Base-by-base conservation (phyloP, 805 yeast species). In the Crinitomyces ghanaensis region DNA sequence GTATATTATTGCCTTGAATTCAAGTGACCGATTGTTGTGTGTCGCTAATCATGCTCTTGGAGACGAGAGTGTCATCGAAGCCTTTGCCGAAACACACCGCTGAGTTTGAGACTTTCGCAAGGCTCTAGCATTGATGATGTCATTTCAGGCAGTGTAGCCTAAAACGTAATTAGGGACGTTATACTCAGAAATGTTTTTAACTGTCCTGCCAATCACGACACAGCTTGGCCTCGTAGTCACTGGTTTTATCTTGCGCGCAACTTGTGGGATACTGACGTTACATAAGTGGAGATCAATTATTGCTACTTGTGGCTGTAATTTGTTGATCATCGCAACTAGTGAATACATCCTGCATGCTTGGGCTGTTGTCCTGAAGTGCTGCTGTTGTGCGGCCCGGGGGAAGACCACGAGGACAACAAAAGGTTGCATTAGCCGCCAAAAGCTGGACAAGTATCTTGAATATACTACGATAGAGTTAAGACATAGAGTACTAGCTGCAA, bases 91-190 rank as follows among this genome's bases (percentile, higher is more conserved):
- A 49, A 23, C 59, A n/a, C n/a, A 51, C 59, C 68, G 69, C 41
- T 68, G 74, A 11, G 70, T 57, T 72, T 71, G 24, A 64, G 52
- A 28, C 60, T 57, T 28, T 59, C 54, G 44, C 66, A 74, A 73
- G 72, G 67, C 11, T 62, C 61, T 34, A 72, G 57, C 42, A 65
- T 69, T 17, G 69, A n/a, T n/a, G n/a, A 63, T 67, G 44, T 68
- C 74, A 44, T 69, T 65, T 5, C 72, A 72, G 12, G 60, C 60
- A 5, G 68, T 49, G 45, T 65, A 69, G 7, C 74, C 74, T 8
- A 65, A 49, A 4, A 68, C 62, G 35, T 66, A 56, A 24, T 57
- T 50, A 30, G 58, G 46, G 4, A 71, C 73, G 11, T 64, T 53
- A 13, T 51, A 59, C 17, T 48, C 57, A 9, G 53, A 30, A 14